phyloP scores from a whole-genome alignment of 2,329 filamentous ascomycete species.

The Mariannaea elegans region DNA sequence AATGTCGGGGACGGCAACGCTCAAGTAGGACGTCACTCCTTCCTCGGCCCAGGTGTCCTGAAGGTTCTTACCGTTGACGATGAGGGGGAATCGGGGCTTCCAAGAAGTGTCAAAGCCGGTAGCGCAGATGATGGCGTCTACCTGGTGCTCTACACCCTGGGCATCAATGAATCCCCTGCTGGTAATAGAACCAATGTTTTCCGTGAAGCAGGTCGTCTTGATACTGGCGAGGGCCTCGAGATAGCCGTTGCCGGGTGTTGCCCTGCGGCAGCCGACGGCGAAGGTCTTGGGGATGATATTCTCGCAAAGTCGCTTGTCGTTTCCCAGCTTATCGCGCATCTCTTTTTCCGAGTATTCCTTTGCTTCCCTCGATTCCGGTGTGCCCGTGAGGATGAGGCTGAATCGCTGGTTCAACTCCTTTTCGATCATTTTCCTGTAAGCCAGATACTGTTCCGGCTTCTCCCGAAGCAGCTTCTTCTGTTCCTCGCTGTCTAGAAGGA shows the following conservation, averaged over 20 bases:
- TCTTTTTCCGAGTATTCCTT: slow-evolving; percentile 9
- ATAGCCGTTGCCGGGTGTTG: slow-evolving; percentile 3
- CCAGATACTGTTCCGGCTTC: too few species aligned
- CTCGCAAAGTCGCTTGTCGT: slow-evolving; percentile 14
- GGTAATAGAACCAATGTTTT: not conserved
- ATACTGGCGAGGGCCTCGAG: not conserved
- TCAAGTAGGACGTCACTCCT: too few species aligned
- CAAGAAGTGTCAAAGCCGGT: slow-evolving; percentile 8
- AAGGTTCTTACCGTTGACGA: too few species aligned
- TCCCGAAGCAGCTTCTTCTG: too few species aligned
- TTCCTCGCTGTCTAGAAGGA: too few species aligned
- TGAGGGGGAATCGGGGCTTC: not conserved
- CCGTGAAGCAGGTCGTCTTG: not conserved
- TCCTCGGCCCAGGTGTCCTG: too few species aligned
- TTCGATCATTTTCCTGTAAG: not conserved
- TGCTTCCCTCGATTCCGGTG: slow-evolving; percentile 5
- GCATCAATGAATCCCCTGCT: not conserved
- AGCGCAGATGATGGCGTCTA: slow-evolving; percentile 9
- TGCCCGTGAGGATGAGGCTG: not conserved
- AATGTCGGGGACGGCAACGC: too few species aligned
- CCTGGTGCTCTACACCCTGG: not conserved
- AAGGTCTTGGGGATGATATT: slow-evolving; percentile 19
- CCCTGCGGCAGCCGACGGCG: not conserved
- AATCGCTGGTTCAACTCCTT: not conserved
- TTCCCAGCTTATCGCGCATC: slow-evolving; percentile 12